A percentile compares a stretch with the other conserved stretches of the same genome.
Conservation (phyloP, 2,329 filamentous ascomycete species). For the Zymoseptoria tritici region DNA sequence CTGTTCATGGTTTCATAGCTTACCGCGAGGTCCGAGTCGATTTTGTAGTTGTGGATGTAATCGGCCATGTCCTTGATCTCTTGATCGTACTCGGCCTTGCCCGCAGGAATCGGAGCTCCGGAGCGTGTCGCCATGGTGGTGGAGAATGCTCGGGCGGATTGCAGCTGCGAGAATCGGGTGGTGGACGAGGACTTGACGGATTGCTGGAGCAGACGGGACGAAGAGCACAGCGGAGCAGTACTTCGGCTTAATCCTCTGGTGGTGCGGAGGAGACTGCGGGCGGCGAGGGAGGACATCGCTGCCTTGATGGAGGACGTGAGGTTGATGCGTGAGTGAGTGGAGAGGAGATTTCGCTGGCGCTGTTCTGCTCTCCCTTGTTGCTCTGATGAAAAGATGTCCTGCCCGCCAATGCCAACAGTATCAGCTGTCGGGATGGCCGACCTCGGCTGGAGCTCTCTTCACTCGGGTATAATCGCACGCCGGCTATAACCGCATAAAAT, state of each 20-base stretch:
- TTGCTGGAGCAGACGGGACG: constrained; percentile 18
- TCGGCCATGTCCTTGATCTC: constrained; percentile 92
- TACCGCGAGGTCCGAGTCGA: constrained; percentile 89
- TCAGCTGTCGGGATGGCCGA: not conserved
- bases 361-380: not conserved
- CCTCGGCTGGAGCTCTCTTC: not conserved
- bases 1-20: constrained; percentile 33
- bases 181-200: constrained; percentile 8
- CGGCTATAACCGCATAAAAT: not conserved
- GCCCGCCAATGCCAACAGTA: not conserved
- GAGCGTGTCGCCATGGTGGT: constrained; percentile 26
- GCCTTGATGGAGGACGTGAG: constrained; percentile 1
- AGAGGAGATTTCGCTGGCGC: not conserved
- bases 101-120: constrained; percentile 26
- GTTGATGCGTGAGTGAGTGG: not conserved
- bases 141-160: constrained; percentile 24
- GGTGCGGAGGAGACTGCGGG: constrained; percentile 32
- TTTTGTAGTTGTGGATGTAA: constrained; percentile 87
- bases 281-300: constrained; percentile 30
- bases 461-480: not conserved
- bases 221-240: constrained; percentile 25
- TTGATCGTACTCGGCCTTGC: constrained; percentile 58
- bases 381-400: not conserved
- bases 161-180: constrained; percentile 9
- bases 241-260: constrained; percentile 22